A percentile compares a stretch with the other conserved stretches of the same genome.
Conservation (phyloP, 179 eudicot species). For the Silene noctiflora region DNA sequence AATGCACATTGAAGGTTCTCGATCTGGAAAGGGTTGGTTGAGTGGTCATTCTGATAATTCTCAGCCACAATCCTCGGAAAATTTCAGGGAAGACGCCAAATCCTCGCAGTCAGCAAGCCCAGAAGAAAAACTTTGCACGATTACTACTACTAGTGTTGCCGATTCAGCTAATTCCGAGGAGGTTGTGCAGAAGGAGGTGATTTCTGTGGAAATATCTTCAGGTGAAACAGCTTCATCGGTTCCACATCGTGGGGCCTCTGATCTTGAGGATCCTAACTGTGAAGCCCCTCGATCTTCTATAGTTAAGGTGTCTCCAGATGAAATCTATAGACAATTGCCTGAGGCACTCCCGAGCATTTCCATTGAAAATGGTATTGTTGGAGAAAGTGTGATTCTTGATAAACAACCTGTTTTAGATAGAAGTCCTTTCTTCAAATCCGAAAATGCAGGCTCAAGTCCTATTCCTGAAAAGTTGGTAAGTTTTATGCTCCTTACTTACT, state of each 20-base stretch:
- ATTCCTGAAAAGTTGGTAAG: conserved; percentile 61
- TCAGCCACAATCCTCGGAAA: conserved; percentile 40
- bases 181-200: conserved; percentile 36
- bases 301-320: conserved; percentile 30
- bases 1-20: conserved; percentile 83
- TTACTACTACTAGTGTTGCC: conserved; percentile 24
- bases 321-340: conserved; percentile 27
- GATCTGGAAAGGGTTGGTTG: conserved; percentile 37
- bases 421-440: conserved; percentile 37
- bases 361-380: conserved; percentile 33
- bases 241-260: conserved; percentile 32
- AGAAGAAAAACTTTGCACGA: conserved; percentile 28
- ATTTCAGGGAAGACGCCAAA: conserved; percentile 42
- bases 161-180: conserved; percentile 39
- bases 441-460: conserved; percentile 35
- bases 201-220: conserved; percentile 32
- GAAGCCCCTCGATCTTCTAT: conserved; percentile 31
- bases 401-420: conserved; percentile 39
- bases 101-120: conserved; percentile 43
- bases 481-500: conserved; percentile 18
- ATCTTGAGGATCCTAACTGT: conserved; percentile 29
- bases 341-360: conserved; percentile 28
- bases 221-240: conserved; percentile 23
- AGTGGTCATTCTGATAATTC: conserved; percentile 32
- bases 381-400: conserved; percentile 27